phyloP scores from a whole-genome alignment of 495 filamentous ascomycete genomes.

The Talaromyces proteolyticus region DNA sequence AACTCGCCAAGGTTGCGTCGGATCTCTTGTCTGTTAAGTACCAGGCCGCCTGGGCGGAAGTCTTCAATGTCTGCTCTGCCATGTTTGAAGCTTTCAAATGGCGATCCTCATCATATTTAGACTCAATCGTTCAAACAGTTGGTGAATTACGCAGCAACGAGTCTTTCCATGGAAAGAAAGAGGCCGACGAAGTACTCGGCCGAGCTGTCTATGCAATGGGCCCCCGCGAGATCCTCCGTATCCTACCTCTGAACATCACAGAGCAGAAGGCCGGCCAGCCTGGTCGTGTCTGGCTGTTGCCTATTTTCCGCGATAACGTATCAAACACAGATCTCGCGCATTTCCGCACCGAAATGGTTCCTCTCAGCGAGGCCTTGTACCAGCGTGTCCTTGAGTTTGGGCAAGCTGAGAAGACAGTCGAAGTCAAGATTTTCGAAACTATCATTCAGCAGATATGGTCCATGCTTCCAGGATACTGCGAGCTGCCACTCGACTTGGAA shows the following conservation, averaged over 20 bases:
- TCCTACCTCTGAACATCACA: slow-evolving; percentile 79
- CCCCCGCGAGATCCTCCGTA: slow-evolving; percentile 68
- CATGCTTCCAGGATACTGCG: slow-evolving; percentile 90
- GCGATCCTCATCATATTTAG: slow-evolving; percentile 71
- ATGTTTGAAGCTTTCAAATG: slow-evolving; percentile 84
- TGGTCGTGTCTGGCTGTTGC: slow-evolving; percentile 91
- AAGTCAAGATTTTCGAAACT: slow-evolving; percentile 96
- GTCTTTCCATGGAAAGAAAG: slow-evolving; percentile 88
- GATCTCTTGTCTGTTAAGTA: slow-evolving; percentile 82
- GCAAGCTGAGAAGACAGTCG: slow-evolving; percentile 76
- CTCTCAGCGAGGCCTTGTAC: slow-evolving; percentile 84
- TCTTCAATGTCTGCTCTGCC: slow-evolving; percentile 83
- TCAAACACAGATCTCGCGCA: slow-evolving; percentile 79
- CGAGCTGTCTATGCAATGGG: slow-evolving; percentile 86
- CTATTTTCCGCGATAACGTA: slow-evolving; percentile 77
- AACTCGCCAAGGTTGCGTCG: slow-evolving; percentile 59
- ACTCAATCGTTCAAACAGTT: slow-evolving; percentile 64
- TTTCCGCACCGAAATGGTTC: slow-evolving; percentile 80
- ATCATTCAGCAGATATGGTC: slow-evolving; percentile 94
- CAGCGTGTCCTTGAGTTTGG: slow-evolving; percentile 79
- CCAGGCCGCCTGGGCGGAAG: slow-evolving; percentile 91
- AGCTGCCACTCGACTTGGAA: slow-evolving; percentile 74
- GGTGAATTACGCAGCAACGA: slow-evolving; percentile 87
- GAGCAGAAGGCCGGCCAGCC: slow-evolving; percentile 69
- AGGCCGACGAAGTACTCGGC: slow-evolving; percentile 83